Evolutionary conservation across 176 grass and related monocot genomes (phyloP).

Genomic region (Calamus simplicifolius): DNA sequence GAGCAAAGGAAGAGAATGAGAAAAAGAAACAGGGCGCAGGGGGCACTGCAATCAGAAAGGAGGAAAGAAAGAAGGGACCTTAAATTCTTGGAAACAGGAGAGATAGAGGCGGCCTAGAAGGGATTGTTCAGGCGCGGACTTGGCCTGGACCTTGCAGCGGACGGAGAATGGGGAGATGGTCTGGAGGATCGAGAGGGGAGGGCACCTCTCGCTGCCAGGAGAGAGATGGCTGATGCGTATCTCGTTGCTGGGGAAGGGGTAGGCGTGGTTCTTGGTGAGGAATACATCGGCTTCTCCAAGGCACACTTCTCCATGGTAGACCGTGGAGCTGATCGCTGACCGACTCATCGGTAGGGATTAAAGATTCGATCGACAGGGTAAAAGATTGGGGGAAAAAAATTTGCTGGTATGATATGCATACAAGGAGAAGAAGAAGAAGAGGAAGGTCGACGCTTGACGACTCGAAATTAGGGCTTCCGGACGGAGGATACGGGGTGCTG

Average conservation of each 20-base stretch:
- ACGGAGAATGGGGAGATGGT: conserved; percentile 77
- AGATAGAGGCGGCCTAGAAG: conserved; percentile 55
- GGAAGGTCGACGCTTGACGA: too few species aligned
- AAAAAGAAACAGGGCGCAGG: neutral
- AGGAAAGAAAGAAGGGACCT: conserved; percentile 27
- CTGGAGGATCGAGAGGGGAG: conserved; percentile 80
- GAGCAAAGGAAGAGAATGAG: neutral
- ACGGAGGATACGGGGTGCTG: too few species aligned
- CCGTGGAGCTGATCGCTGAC: conserved; percentile 39
- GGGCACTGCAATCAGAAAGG: too few species aligned
- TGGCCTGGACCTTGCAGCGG: conserved; percentile 86
- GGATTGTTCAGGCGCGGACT: conserved; percentile 32
- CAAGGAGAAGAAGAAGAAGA: too few species aligned
- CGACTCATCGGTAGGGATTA: conserved; percentile 2
- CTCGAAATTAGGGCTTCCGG: too few species aligned
- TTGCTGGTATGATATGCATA: too few species aligned
- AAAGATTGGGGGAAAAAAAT: too few species aligned
- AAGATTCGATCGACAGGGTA: too few species aligned
- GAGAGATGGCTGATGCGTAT: conserved; percentile 90
- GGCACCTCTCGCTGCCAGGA: conserved; percentile 64
- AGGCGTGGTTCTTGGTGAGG: conserved; percentile 23
- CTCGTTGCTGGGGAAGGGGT: conserved; percentile 62
- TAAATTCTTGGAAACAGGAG: conserved; percentile 74
- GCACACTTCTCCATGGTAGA: conserved; percentile 67
- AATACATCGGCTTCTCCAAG: conserved; percentile 79